These are phyloP conservation scores for Salix purpurea DNA, from an alignment of 345 rosid genomes.

Conservation along the genomic window DNA sequence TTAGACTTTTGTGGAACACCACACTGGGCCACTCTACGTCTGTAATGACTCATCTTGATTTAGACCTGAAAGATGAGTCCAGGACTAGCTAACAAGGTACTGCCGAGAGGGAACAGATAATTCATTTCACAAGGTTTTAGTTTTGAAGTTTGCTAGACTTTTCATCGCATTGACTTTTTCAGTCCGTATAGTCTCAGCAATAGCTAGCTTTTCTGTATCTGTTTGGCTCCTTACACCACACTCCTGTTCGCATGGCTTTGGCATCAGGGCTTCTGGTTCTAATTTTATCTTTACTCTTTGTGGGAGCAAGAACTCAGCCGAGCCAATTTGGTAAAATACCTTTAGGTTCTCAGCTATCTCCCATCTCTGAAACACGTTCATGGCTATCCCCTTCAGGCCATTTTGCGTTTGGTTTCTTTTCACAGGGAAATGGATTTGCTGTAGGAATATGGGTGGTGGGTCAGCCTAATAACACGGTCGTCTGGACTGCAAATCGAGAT, in stretches of 20 bases:
- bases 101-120: neutral
- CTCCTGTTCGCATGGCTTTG: neutral
- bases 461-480: neutral
- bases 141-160: neutral
- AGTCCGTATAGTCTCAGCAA: neutral
- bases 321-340: neutral
- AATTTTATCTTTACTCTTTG: neutral
- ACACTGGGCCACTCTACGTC: neutral
- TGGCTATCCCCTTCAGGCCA: slow-evolving; percentile 27
- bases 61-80: neutral
- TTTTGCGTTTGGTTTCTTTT: slow-evolving; percentile 31
- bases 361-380: neutral
- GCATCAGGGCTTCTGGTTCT: neutral
- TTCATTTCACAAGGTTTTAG: neutral
- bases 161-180: neutral
- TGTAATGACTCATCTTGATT: neutral
- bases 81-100: neutral
- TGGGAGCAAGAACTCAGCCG: neutral
- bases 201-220: neutral
- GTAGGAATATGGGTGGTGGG: slow-evolving; percentile 16
- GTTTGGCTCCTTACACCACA: neutral
- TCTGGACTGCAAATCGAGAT: slow-evolving; percentile 32
- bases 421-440: slow-evolving; percentile 14
- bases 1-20: neutral
- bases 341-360: neutral